Base-by-base conservation (phyloP, 805 yeast species). In the Metschnikowia gelsemii region DNA sequence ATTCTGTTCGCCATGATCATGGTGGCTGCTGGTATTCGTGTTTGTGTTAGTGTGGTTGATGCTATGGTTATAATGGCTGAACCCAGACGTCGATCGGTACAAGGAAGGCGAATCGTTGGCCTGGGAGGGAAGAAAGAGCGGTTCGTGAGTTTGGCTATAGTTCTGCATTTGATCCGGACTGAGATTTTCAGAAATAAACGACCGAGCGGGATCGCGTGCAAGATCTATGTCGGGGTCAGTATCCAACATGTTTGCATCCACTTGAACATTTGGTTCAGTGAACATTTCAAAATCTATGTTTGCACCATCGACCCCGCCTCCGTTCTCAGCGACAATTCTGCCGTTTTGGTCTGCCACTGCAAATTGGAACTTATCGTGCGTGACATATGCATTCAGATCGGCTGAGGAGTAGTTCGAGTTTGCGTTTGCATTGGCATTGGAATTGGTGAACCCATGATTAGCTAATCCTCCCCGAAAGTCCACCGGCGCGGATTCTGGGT, bases 341-440 rank as follows among this genome's bases (percentile, higher is more conserved):
- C 14, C 22, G 5, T 17, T 17, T 18, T 17, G 24, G 11, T 26
- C 12, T 12, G 38, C 11, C 5, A 29, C 38, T 13, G 42, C 20
- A 22, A 33, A 40, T 21, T 33, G 35, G 23, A 40, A 40, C 34
- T 23, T 12, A 5, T 33, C 35, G 16, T 27, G n/a, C n/a, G n/a
- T n/a, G n/a, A n/a, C n/a, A n/a, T n/a, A 33, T n/a, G 28, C 16
- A 16, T 25, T 25, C 5, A n/a, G n/a, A n/a, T n/a, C n/a, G n/a
- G n/a, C 23, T 4, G 33, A 12, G 33, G 13, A 17, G n/a, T 17
- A 16, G 4, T 18, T 14, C 33, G 27, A 14, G 27, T 24, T 24
- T 17, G 26, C 8, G 20, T 17, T 24, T 3, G 4, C n/a, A 24
- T 8, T 24, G 11, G 17, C 32, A 4, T 8, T 13, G 32, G 19